Evolutionary conservation across 1,284 basidiomycete genomes (phyloP).

Genomic region (Irpex sp.): DNA sequence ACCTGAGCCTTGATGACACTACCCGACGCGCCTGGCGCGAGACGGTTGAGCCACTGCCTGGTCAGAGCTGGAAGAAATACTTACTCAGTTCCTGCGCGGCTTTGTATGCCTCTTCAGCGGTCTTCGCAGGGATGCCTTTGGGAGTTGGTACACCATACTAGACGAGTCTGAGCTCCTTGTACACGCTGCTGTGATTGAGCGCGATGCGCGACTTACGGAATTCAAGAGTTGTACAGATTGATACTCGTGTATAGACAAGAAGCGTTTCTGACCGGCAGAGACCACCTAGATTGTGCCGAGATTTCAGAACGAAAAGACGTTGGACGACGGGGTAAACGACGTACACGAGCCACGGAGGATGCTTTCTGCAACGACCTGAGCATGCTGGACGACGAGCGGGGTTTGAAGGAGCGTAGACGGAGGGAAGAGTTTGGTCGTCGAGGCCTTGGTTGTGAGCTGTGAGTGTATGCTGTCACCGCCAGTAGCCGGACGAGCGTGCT

Average conservation of each 20-base stretch:
- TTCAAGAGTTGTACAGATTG: slow-evolving; percentile 95
- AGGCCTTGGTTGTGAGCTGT: background rate
- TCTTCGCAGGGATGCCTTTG: slow-evolving; percentile 84
- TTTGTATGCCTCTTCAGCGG: slow-evolving; percentile 86
- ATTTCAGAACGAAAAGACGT: slow-evolving; percentile 1
- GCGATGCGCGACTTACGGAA: slow-evolving; percentile 52
- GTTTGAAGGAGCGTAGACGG: background rate
- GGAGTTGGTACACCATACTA: slow-evolving; percentile 98
- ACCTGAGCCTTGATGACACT: slow-evolving; percentile 99
- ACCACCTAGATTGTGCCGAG: slow-evolving; percentile 38
- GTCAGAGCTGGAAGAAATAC: slow-evolving; percentile 14
- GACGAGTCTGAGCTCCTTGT: background rate
- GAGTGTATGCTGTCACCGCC: background rate
- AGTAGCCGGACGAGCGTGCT: background rate
- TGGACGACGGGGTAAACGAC: slow-evolving; percentile 21
- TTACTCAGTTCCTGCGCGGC: slow-evolving; percentile 87
- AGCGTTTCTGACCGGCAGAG: slow-evolving; percentile 84
- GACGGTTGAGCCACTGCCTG: background rate
- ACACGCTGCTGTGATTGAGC: background rate
- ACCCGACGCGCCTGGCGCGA: slow-evolving; percentile 53
- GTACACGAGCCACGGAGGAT: slow-evolving; percentile 56
- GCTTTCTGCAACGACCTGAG: slow-evolving; percentile 60
- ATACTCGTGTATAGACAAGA: slow-evolving; percentile 98
- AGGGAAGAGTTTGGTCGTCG: slow-evolving; percentile 2
- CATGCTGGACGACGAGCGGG: slow-evolving; percentile 37